A percentile compares a stretch with the other conserved stretches of the same genome.
Evolutionary conservation across 257 asterid species (phyloP).

Genomic region (Fraxinus cuspidata): DNA sequence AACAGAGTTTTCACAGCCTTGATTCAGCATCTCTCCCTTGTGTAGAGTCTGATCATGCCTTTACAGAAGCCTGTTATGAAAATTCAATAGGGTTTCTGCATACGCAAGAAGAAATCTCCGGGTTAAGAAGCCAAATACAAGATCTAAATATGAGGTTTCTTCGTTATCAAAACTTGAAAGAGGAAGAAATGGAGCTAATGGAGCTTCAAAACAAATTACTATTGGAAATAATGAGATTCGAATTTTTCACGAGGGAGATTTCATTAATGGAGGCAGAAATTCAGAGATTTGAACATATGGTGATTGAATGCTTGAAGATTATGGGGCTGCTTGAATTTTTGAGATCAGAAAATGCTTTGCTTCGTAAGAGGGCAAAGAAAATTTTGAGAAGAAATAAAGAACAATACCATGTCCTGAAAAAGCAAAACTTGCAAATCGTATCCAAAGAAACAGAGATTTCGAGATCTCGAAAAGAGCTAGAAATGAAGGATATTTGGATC

Average conservation of each 20-base stretch:
- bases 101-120: constrained; percentile 30
- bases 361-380: constrained; percentile 36
- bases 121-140: constrained; percentile 29
- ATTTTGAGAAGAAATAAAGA: constrained; percentile 35
- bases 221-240: constrained; percentile 43
- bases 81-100: background rate
- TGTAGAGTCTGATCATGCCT: constrained; percentile 6
- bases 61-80: constrained; percentile 6
- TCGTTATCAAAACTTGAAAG: constrained; percentile 44
- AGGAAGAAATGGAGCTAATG: constrained; percentile 40
- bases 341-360: constrained; percentile 42
- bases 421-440: constrained; percentile 34
- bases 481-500: constrained; percentile 28
- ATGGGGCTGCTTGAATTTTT: constrained; percentile 37
- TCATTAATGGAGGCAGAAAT: constrained; percentile 36
- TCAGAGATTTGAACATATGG: constrained; percentile 41
- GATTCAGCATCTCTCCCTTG: constrained; percentile 27
- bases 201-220: constrained; percentile 43
- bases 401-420: constrained; percentile 27
- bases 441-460: constrained; percentile 44
- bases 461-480: constrained; percentile 33
- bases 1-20: constrained; percentile 21
- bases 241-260: constrained; percentile 40
- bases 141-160: constrained; percentile 42
- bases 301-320: constrained; percentile 30